A percentile compares a stretch with the other conserved stretches of the same genome.
These are phyloP conservation scores for Paramecium tetraurelia DNA, from an alignment of 73 alveolate genomes.

Conservation along the genomic window DNA sequence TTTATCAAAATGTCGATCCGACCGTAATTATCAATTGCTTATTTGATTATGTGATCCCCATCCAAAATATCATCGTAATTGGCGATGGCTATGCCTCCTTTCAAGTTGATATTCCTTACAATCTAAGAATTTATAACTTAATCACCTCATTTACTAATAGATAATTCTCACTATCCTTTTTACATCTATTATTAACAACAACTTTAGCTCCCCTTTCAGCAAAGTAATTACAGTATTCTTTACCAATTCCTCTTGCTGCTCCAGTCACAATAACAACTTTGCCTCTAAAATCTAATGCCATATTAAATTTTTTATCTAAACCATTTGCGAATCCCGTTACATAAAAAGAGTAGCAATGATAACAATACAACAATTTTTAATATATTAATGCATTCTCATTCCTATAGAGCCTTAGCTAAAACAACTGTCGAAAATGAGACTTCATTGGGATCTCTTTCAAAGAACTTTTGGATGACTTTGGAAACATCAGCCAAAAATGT, in stretches of 20 bases:
- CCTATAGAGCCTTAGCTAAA: conserved; percentile 47
- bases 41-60: conserved; percentile 92
- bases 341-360: background rate
- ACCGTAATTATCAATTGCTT: conserved; percentile 91
- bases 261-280: conserved; percentile 83
- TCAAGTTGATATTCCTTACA: conserved; percentile 82
- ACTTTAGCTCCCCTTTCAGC: conserved; percentile 89
- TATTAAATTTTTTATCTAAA: background rate
- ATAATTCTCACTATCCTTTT: conserved; percentile 60
- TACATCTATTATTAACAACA: conserved; percentile 85
- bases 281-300: conserved; percentile 9
- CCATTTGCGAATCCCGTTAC: background rate
- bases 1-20: conserved; percentile 83
- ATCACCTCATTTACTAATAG: background rate
- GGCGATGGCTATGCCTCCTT: conserved; percentile 89
- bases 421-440: conserved; percentile 60
- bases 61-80: conserved; percentile 85
- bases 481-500: conserved; percentile 59
- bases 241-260: conserved; percentile 88
- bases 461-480: conserved; percentile 48
- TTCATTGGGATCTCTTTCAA: conserved; percentile 66
- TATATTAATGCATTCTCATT: background rate
- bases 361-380: background rate
- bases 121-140: conserved; percentile 47
- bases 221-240: conserved; percentile 78